phyloP scores from a whole-genome alignment of 768 basidiomycete species.

The Mycena olivaceomarginata region DNA sequence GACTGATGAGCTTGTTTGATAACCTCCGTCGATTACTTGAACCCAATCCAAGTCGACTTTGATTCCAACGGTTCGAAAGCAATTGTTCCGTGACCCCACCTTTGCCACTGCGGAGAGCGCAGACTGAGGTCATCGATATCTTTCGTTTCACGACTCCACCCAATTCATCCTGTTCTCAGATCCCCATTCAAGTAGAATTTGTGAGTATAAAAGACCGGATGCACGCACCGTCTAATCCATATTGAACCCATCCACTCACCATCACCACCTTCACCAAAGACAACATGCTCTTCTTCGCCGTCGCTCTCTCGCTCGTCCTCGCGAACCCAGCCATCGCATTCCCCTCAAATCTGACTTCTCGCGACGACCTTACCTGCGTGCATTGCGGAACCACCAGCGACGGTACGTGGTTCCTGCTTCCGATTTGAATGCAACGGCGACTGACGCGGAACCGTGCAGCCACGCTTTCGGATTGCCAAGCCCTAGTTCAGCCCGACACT shows the following conservation, averaged over 20 bases:
- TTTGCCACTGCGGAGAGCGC: too few relatives aligned
- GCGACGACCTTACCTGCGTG: background rate
- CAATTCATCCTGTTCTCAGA: too few relatives aligned
- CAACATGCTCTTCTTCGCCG: background rate
- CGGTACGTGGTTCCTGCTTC: background rate
- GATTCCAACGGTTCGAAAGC: too few relatives aligned
- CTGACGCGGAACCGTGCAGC: background rate
- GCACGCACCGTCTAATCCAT: background rate
- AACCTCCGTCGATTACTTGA: too few relatives aligned
- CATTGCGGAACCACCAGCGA: background rate
- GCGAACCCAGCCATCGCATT: background rate
- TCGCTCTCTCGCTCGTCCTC: background rate
- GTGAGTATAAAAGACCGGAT: background rate
- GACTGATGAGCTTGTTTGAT: too few relatives aligned
- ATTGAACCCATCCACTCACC: background rate
- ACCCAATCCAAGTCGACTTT: too few relatives aligned
- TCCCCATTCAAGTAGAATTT: too few relatives aligned
- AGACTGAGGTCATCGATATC: too few relatives aligned
- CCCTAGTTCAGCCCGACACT: background rate
- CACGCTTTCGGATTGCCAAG: background rate
- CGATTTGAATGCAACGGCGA: too few relatives aligned
- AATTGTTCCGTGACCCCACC: too few relatives aligned
- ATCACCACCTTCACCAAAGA: background rate
- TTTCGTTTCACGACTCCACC: too few relatives aligned
- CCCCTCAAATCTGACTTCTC: background rate